These are phyloP conservation scores for Melanopsichium pennsylvanicum DNA, from an alignment of 1,284 basidiomycete genomes.

Conservation along the genomic window DNA sequence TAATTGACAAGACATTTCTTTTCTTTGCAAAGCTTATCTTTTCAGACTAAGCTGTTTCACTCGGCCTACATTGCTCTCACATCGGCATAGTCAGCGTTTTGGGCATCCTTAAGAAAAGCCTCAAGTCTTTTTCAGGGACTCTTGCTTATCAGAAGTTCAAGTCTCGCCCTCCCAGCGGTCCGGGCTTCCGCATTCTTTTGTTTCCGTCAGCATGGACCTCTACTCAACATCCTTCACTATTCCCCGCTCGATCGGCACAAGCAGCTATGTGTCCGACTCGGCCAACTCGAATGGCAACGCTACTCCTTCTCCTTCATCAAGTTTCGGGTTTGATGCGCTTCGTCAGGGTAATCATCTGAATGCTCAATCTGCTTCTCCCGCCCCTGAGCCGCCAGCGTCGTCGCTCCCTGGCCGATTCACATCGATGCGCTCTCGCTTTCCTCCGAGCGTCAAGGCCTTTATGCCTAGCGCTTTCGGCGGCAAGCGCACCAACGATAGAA, in stretches of 20 bases:
- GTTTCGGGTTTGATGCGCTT: conserved; percentile 11
- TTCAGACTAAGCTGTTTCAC: no score
- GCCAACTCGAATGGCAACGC: conserved; percentile 12
- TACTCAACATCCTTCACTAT: conserved; percentile 59
- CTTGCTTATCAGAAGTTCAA: conserved; percentile 23
- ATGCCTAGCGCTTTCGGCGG: conserved; percentile 61
- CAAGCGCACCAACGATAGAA: conserved; percentile 58
- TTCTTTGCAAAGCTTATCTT: no score
- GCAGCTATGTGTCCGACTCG: conserved; percentile 35
- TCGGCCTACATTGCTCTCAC: no score
- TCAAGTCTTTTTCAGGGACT: conserved; percentile 10
- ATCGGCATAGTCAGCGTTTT: not conserved
- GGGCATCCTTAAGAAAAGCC: conserved; percentile 5
- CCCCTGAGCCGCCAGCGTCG: conserved; percentile 41
- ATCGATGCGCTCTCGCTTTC: conserved; percentile 60
- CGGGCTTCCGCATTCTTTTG: conserved; percentile 9
- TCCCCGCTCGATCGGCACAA: conserved; percentile 42
- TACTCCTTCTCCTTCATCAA: conserved; percentile 12
- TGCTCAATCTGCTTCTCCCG: conserved; percentile 4
- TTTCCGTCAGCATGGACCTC: conserved; percentile 45
- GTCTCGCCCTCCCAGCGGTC: conserved; percentile 6
- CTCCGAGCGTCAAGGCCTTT: conserved; percentile 61
- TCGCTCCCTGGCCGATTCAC: conserved; percentile 51
- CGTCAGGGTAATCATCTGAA: conserved; percentile 6
- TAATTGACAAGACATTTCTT: no score